These are phyloP conservation scores for Penicillium digitatum DNA, from an alignment of 2,329 filamentous ascomycete species.

Conservation along the genomic window DNA sequence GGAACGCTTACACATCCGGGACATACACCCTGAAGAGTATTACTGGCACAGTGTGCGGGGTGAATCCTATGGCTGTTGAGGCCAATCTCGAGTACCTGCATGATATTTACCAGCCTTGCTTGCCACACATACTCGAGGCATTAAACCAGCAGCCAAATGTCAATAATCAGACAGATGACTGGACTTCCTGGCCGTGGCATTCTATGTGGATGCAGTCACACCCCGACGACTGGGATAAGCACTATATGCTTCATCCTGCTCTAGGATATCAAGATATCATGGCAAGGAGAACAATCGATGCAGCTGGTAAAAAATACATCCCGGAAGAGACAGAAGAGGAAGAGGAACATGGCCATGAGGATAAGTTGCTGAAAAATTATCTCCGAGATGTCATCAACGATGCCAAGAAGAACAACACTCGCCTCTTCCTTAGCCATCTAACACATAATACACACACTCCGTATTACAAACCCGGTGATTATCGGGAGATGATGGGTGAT, in stretches of 20 bases:
- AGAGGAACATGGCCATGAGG: conserved; percentile 25
- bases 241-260: conserved; percentile 21
- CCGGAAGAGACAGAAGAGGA: conserved; percentile 19
- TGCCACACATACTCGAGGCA: conserved; percentile 34
- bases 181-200: conserved; percentile 27
- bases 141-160: conserved; percentile 18
- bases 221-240: conserved; percentile 28
- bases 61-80: conserved; percentile 41
- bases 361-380: conserved; percentile 22
- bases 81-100: conserved; percentile 42
- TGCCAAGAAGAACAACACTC: conserved; percentile 25
- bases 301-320: conserved; percentile 16
- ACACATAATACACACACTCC: conserved; percentile 30
- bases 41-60: conserved; percentile 40
- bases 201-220: conserved; percentile 30
- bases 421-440: conserved; percentile 29
- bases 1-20: conserved; percentile 39
- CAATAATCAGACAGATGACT: conserved; percentile 17
- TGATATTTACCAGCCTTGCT: conserved; percentile 44
- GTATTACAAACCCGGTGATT: conserved; percentile 23
- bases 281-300: conserved; percentile 19
- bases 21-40: conserved; percentile 47
- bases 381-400: conserved; percentile 26
- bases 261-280: conserved; percentile 25
- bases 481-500: conserved; percentile 19